A percentile compares a stretch with the other conserved stretches of the same genome.
Evolutionary conservation across 2,329 filamentous ascomycete genomes (phyloP).

Genomic region (Whalleya microplaca): DNA sequence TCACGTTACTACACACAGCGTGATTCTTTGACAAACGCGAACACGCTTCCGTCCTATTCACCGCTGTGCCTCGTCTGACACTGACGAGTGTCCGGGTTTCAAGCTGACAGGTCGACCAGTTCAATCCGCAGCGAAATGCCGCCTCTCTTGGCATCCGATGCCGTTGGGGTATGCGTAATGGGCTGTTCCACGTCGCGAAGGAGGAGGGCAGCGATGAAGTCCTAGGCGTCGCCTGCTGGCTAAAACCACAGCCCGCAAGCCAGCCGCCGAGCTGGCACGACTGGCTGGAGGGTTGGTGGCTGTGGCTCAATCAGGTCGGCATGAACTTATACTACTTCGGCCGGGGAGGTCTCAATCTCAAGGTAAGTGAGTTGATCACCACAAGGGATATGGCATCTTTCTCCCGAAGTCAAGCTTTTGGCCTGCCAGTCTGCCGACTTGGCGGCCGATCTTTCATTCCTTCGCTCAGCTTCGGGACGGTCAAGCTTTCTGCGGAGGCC

Average conservation of each 20-base stretch:
- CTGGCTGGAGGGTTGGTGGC: constrained; percentile 66
- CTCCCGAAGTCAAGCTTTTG: constrained; percentile 21
- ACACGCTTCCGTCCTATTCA: background rate
- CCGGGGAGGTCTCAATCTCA: constrained; percentile 68
- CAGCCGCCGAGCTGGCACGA: constrained; percentile 61
- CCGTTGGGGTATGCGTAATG: constrained; percentile 71
- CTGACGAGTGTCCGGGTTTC: background rate
- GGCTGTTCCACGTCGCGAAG: constrained; percentile 71
- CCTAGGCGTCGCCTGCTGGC: constrained; percentile 75
- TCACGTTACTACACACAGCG: background rate
- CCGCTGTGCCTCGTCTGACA: background rate
- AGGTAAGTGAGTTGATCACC: constrained; percentile 41
- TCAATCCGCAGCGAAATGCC: constrained; percentile 62
- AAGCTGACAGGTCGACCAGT: constrained; percentile 43
- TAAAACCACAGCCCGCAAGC: constrained; percentile 56
- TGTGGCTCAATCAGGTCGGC: constrained; percentile 66
- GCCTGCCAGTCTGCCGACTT: constrained; percentile 18
- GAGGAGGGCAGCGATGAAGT: constrained; percentile 58
- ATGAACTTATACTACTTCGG: constrained; percentile 73
- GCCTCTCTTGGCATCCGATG: constrained; percentile 68
- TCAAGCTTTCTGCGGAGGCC: constrained; percentile 1
- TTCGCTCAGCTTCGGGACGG: constrained; percentile 6
- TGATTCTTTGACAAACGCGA: background rate
- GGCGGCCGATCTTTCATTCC: constrained; percentile 7
- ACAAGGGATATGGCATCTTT: constrained; percentile 11